A percentile compares a stretch with the other conserved stretches of the same genome.
Evolutionary conservation across 768 basidiomycete species (phyloP).

Genomic region (Mycena crocata): DNA sequence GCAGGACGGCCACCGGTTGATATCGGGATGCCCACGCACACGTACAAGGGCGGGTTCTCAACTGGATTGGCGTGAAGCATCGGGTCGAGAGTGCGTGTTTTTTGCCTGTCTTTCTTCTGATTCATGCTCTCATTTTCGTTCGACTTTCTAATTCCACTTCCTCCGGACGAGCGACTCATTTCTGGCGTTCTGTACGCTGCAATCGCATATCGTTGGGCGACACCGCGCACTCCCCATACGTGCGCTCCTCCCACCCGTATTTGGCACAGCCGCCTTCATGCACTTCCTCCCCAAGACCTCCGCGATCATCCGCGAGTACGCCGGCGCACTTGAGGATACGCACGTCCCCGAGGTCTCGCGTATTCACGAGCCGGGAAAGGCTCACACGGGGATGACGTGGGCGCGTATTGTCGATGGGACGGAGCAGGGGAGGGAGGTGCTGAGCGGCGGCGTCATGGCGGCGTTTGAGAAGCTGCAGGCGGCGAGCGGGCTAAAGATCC

Average conservation of each 20-base stretch:
- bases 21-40: constrained; percentile 68
- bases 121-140: constrained; percentile 68
- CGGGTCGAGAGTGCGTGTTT: constrained; percentile 80
- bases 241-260: constrained; percentile 78
- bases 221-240: constrained; percentile 79
- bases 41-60: constrained; percentile 78
- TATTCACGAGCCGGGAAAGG: constrained; percentile 72
- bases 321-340: constrained; percentile 74
- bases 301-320: constrained; percentile 72
- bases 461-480: constrained; percentile 71
- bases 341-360: constrained; percentile 78
- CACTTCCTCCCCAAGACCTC: constrained; percentile 92
- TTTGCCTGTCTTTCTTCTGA: neutral
- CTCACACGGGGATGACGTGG: constrained; percentile 71
- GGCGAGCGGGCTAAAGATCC: constrained; percentile 78
- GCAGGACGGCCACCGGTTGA: constrained; percentile 68
- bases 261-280: constrained; percentile 74
- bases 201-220: constrained; percentile 85
- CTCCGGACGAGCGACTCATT: constrained; percentile 83
- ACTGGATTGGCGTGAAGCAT: constrained; percentile 90
- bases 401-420: constrained; percentile 66
- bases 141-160: constrained; percentile 84
- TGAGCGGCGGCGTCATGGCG: constrained; percentile 57
- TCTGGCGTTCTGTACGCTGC: constrained; percentile 94
- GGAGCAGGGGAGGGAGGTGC: constrained; percentile 55